Base-by-base conservation (phyloP, 441 rosid genomes). In the Gossypium schwendimanii region DNA sequence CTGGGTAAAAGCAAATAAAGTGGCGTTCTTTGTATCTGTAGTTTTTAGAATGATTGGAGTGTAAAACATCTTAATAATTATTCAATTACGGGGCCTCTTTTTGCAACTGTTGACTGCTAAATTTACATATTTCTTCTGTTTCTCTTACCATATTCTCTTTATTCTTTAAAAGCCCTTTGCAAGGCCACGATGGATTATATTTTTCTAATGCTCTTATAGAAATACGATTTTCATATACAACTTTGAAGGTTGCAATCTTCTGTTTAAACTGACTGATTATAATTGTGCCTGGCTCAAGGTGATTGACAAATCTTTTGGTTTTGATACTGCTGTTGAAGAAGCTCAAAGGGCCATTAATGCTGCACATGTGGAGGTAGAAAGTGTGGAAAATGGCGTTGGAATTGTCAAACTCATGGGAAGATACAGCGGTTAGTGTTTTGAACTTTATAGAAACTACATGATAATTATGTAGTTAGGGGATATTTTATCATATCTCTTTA, bases 291-390 rank as follows among this genome's bases (percentile, higher is more conserved):
- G 57, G 53, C 73, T 76, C 69, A 70, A 88, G 93, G 93, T 87
- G 73, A 88, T 88, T 31, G 91, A 88, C 77, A 88, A 87, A 73
- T 88, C 93, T 0, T 88, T 87, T 88, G 93, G 93, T 57, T 87
- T 88, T 81, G 91, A 88, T 80, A 84, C 90, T 26, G 91, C 93
- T 71, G 91, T 88, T 74, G 89, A 87, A 80, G 91, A 88, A 82
- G 93, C 91, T 36, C 93, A 88, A 62, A 84, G 93, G 82, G 93
- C 91, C 77, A 87, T 88, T 72, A 84, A 87, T 85, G 93, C 93
- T 81, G 93, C 93, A 39, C 93, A 88, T 63, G 93, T 88, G 73
- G 93, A 88, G 83, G 89, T 84, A 17, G 93, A 87, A 77, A 87
- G 93, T 76, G 88, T 87, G 66, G 91, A 88, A 77, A 88, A 88